A percentile compares a stretch with the other conserved stretches of the same genome.
Evolutionary conservation across 441 rosid genomes (phyloP).

Genomic region (Manihot esculenta): DNA sequence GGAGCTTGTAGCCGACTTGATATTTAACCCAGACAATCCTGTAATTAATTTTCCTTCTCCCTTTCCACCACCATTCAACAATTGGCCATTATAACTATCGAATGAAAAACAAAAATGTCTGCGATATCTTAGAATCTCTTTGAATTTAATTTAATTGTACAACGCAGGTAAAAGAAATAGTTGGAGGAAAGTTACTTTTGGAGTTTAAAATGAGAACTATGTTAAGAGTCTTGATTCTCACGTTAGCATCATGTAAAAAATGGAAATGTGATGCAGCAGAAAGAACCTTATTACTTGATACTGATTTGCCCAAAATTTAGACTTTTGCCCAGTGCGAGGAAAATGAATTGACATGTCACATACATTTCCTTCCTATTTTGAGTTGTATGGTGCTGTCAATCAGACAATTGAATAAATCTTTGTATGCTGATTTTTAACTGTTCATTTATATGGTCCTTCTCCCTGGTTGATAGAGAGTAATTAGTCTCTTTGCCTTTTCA

Average conservation of each 20-base stretch:
- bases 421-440: not conserved
- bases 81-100: no score
- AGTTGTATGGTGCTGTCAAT: not conserved
- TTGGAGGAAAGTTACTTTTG: not conserved
- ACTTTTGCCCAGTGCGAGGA: not conserved
- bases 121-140: no score
- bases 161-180: not conserved
- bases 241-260: not conserved
- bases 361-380: not conserved
- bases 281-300: not conserved
- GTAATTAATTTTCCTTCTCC: no score
- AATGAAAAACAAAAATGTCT: no score
- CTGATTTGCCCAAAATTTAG: not conserved
- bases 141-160: not conserved
- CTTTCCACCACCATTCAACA: no score
- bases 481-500: conserved; percentile 9
- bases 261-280: not conserved
- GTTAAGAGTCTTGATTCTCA: not conserved
- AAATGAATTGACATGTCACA: not conserved
- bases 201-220: not conserved
- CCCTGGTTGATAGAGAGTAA: not conserved
- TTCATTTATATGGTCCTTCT: not conserved
- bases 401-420: not conserved
- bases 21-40: no score
- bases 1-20: no score